Base-by-base conservation (phyloP, 148 eudicot genomes). In the Spergularia bocconei region DNA sequence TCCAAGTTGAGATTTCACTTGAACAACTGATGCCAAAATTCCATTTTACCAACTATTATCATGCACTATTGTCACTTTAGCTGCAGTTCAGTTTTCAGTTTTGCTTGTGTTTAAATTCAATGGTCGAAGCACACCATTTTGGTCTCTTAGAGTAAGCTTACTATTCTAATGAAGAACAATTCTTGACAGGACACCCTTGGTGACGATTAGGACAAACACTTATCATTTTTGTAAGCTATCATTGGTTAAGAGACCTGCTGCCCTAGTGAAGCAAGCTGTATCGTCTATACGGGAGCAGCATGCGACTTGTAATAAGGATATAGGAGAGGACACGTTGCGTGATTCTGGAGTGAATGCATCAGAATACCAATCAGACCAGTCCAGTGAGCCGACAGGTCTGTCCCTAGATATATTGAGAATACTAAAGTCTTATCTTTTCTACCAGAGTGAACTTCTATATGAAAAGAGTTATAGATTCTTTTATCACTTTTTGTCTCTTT, bases 151-250 rank as follows among this genome's bases (percentile, higher is more conserved):
- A 70, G 36, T 19, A 51, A 38, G 75, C 54, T 77, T 77, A 5
- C 23, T 11, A 23, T 63, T 25, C 67, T 65, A 50, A 58, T 79
- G 63, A 71, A 33, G 29, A 54, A 20, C 23, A 6, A 38, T 47
- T 57, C 71, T 68, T 53, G 52, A 75, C 90, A 91, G 97, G 86
- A 84, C 48, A 36, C 98, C 94, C 29, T 84, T 69, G 56, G 51
- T 83, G 62, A 81, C 90, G 62, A 81, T 93, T 63, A 81, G 79
- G 73, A 88, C 91, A 68, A 87, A 90, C 59, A 73, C 90, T 41
- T 91, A 91, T 77, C 92, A 88, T 83, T 91, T 91, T 63, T 93
- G 98, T 87, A 91, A 90, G 77, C 82, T 93, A 51, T 91, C 97
- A 2, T 60, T 91, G 65, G 88, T 91, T 39, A 86, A 83, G 78